Evolutionary conservation across 2,329 filamentous ascomycete genomes (phyloP), one percentile per base, ranked within the genome.

Genomic region (Fusarium sp.): DNA sequence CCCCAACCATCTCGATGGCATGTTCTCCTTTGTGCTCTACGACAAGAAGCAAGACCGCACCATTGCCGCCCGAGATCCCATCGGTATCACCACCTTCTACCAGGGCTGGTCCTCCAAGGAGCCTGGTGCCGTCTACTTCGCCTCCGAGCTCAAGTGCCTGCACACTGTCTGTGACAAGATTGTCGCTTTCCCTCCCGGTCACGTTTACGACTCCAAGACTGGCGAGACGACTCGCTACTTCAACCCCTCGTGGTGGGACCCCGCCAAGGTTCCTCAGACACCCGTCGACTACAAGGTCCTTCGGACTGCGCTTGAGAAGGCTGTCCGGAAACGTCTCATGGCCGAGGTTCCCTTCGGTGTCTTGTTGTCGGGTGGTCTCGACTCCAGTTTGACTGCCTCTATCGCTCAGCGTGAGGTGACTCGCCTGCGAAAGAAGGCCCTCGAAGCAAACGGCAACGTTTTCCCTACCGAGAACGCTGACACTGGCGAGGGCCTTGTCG

Each of bases 11-110:
- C 90, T 99, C 74, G 96, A 99, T 81, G 96, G 96, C 85, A 99
- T 99, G 96, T 99, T 99, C 89, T 98, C 95, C 15, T 99, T 97
- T 85, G 95, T 99, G 60, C 89, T 99, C 56, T 97, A 97, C 84
- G 96, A 99, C 86, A 97, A 97, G 89, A 91, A 90, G 74, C 90
- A 94, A 82, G 93, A 99, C 86, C 92, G 96, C 73, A 93, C 94
- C 68, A 90, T 99, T 78, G 96, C 96, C 62, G 96, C 96, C 60
- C 91, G 96, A 79, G 96, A 99, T 81, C 96, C 96, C 37, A 98
- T 99, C 77, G 96, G 96, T 76, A 91, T 99, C 81, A 98, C 95
- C 73, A 98, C 94, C 70, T 94, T 99, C 81, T 99, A 99, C 86
- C 93, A 98, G 82, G 96, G 96, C 76, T 94, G 94, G 86, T 93